Base-by-base conservation (phyloP, 441 rosid genomes). In the Omphalea diandra region DNA sequence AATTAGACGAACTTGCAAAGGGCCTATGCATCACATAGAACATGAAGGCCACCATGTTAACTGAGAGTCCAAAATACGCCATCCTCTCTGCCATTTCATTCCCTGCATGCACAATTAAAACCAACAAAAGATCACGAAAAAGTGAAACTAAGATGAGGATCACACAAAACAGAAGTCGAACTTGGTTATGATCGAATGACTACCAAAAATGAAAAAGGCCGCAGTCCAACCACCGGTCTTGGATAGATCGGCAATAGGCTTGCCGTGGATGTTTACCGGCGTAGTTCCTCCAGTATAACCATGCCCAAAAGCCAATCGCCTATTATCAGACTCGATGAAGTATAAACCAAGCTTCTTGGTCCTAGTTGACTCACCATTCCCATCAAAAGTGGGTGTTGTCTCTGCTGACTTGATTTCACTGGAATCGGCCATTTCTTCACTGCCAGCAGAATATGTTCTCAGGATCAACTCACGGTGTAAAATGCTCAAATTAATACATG, bases 31-130 rank as follows among this genome's bases (percentile, higher is more conserved):
- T 94, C 20, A 91, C 87, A 73, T 85, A 85, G 76, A 94, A 91
- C 95, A 91, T 87, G 61, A 90, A 94, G 7, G 87, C 88, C 78
- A 94, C 94, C 98, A 94, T 94, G 87, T 94, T 94, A 18, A 94
- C 98, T 0, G 98, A 87, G 12, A 94, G 82, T 22, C 98, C 98
- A 29, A 88, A 94, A 76, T 88, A 91, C 32, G 97, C 97, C 97
- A 94, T 87, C 77, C 97, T 85, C 81, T 91, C 98, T n/a, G 98
- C 97, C 92, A 90, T 90, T 79, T 94, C 98, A 74, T 94, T 94
- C 63, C 98, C 98, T 91, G 87, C 17, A 69, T 43, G 67, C 40
- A 46, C 38, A 56, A 62, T 55, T 4, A 50, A n/a, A 31, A 17
- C 3, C 15, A 40, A 8, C 46, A 41, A n/a, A n/a, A n/a, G n/a